These are phyloP conservation scores for Arachis monticola DNA, from an alignment of 331 rosid species.

Conservation along the genomic window DNA sequence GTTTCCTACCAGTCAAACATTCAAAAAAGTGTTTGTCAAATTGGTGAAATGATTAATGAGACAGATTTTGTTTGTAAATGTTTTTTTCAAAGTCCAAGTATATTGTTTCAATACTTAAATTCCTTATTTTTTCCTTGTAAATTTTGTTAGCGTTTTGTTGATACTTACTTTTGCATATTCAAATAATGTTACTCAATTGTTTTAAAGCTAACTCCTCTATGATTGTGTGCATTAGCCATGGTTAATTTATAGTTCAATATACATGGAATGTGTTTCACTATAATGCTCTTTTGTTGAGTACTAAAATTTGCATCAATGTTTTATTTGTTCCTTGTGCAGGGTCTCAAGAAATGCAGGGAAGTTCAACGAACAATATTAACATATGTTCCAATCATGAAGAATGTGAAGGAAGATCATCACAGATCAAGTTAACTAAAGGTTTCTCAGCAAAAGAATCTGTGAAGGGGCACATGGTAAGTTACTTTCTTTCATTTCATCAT, in stretches of 20 bases:
- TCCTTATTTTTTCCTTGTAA: neutral
- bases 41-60: neutral
- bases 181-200: too few relatives aligned
- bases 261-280: slow-evolving; percentile 6
- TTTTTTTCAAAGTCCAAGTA: too few relatives aligned
- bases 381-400: slow-evolving; percentile 83
- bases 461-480: slow-evolving; percentile 93
- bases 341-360: slow-evolving; percentile 78
- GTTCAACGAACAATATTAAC: slow-evolving; percentile 44
- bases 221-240: neutral
- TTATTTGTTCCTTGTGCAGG: slow-evolving; percentile 52
- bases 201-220: too few relatives aligned
- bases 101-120: too few relatives aligned
- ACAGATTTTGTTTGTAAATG: neutral
- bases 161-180: too few relatives aligned
- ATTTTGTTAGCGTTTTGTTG: too few relatives aligned
- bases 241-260: neutral
- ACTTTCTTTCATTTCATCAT: slow-evolving; percentile 37
- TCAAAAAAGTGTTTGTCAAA: neutral
- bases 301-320: slow-evolving; percentile 12
- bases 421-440: slow-evolving; percentile 89
- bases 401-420: slow-evolving; percentile 79
- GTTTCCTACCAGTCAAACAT: slow-evolving; percentile 17
- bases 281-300: neutral
- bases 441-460: slow-evolving; percentile 92